phyloP scores from a whole-genome alignment of 2,329 filamentous ascomycete genomes.

The Clonostachys sp. region DNA sequence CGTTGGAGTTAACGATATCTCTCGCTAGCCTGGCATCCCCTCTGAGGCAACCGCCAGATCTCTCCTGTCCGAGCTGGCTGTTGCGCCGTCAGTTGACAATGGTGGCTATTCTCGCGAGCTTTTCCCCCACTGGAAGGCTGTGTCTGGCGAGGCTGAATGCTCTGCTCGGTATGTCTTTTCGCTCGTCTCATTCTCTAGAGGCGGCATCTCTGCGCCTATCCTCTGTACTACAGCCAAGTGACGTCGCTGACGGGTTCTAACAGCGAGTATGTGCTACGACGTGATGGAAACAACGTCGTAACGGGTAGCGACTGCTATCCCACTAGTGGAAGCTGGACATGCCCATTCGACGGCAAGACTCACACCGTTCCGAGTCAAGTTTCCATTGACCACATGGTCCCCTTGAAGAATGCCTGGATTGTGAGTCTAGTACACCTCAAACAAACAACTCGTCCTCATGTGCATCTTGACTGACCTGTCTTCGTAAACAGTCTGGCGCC shows the following conservation, averaged over 20 bases:
- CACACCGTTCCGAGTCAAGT: conserved; percentile 67
- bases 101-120: conserved; percentile 58
- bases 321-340: conserved; percentile 64
- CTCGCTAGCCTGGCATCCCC: conserved; percentile 55
- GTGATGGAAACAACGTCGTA: conserved; percentile 64
- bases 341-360: conserved; percentile 68
- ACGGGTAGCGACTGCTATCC: conserved; percentile 55
- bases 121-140: conserved; percentile 69
- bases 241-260: not conserved
- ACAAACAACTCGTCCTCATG: not conserved
- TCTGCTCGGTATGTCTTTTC: conserved; percentile 50
- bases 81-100: conserved; percentile 48
- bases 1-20: not conserved
- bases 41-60: conserved; percentile 48
- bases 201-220: not conserved
- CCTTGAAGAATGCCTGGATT: conserved; percentile 76
- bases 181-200: not conserved
- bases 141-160: conserved; percentile 51
- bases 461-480: not conserved
- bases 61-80: conserved; percentile 54
- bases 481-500: conserved; percentile 57
- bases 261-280: conserved; percentile 65
- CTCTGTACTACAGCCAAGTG: not conserved
- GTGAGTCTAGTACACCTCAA: conserved; percentile 27
- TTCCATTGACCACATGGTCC: conserved; percentile 82